These are phyloP conservation scores for Cladophialophora yegresii DNA, from an alignment of 2,329 filamentous ascomycete species.

Conservation along the genomic window DNA sequence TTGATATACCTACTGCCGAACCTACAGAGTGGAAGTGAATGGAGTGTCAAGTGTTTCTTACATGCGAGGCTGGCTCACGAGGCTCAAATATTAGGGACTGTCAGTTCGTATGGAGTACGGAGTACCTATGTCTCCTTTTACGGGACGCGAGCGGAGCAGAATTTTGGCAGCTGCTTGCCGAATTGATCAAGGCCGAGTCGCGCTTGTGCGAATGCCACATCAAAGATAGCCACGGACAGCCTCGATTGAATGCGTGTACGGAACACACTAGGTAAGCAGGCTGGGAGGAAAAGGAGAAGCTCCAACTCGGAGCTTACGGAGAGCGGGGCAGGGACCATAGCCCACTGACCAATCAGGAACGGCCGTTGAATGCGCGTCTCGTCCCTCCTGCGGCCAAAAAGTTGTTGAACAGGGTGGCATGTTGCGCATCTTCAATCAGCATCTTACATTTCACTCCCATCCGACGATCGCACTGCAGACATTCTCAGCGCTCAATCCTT, in stretches of 20 bases:
- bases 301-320: neutral
- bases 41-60: neutral
- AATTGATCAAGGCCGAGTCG: neutral
- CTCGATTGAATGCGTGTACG: too few relatives aligned
- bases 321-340: neutral
- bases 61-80: neutral
- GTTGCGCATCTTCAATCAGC: slow-evolving; percentile 4
- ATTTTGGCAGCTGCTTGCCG: neutral
- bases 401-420: slow-evolving; percentile 33
- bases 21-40: neutral
- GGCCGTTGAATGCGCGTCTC: neutral
- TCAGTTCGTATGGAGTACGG: neutral
- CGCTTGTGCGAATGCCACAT: neutral
- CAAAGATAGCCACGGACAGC: neutral
- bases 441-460: slow-evolving; percentile 3
- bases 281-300: neutral
- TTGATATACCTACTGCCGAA: neutral
- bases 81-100: neutral
- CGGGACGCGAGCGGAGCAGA: neutral
- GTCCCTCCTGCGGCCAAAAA: slow-evolving; percentile 17
- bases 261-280: neutral
- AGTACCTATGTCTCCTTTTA: neutral
- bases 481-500: neutral
- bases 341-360: neutral
- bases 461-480: neutral